These are phyloP conservation scores for Rhododendron griersonianum DNA, from an alignment of 148 eudicot genomes.

Conservation along the genomic window DNA sequence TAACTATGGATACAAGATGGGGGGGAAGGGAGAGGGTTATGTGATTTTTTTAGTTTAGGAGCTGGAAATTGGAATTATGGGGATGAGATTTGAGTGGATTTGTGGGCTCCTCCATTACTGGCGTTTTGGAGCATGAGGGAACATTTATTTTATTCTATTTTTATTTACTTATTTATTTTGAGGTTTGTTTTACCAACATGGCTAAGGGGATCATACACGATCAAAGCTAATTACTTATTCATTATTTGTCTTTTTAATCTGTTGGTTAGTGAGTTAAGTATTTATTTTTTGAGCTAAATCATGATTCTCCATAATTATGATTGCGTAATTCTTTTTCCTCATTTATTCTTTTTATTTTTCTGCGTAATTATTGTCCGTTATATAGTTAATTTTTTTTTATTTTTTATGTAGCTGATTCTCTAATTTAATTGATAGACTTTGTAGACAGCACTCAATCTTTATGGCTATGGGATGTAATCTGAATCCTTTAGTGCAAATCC, in stretches of 20 bases:
- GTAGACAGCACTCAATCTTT: too few species aligned
- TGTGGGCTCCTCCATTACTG: not conserved
- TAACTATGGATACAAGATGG: not conserved
- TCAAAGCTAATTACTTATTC: conserved; percentile 1
- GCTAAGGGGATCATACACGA: not conserved
- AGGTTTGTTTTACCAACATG: not conserved
- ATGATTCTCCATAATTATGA: not conserved
- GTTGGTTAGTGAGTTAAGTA: not conserved
- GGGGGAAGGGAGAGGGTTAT: not conserved
- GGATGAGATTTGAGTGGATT: not conserved
- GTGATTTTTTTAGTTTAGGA: not conserved
- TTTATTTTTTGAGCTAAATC: not conserved
- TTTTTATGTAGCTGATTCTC: not conserved
- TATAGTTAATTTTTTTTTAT: too few species aligned
- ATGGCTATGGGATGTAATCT: not conserved
- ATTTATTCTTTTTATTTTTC: not conserved
- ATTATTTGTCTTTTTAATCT: not conserved
- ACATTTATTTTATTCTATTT: not conserved
- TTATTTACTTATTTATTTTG: not conserved
- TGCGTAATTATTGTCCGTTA: not conserved
- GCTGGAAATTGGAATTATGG: not conserved
- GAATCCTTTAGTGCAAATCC: not conserved
- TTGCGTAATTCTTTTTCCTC: not conserved
- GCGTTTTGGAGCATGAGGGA: not conserved
- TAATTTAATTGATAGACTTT: not conserved